A percentile compares a stretch with the other conserved stretches of the same genome.
Conservation (phyloP, 2,329 filamentous ascomycete genomes). For the Coniochaeta pulveracea region DNA sequence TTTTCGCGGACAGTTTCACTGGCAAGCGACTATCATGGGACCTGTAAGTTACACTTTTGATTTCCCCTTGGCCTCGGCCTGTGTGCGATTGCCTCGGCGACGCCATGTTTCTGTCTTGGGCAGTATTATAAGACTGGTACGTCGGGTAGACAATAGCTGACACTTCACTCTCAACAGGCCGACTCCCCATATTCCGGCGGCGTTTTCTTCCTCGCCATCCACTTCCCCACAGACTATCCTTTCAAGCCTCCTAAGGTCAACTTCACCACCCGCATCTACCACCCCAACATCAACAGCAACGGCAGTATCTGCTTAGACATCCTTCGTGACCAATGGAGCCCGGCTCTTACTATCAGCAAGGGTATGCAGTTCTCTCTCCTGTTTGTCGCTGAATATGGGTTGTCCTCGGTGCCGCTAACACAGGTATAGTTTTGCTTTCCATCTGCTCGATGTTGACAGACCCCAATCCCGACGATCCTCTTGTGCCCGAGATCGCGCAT, state of each 20-base stretch:
- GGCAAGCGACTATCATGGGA: constrained; percentile 99
- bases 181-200: constrained; percentile 97
- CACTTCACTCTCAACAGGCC: constrained; percentile 41
- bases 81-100: constrained; percentile 5
- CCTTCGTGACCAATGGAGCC: constrained; percentile 97
- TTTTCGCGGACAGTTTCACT: constrained; percentile 84
- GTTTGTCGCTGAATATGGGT: constrained; percentile 1
- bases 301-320: constrained; percentile 99
- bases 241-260: constrained; percentile 99
- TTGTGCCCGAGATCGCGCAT: constrained; percentile 97
- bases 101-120: constrained; percentile 3
- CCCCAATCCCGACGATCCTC: constrained; percentile 96
- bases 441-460: constrained; percentile 99
- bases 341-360: constrained; percentile 96
- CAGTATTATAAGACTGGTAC: no score
- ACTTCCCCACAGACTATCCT: constrained; percentile 99
- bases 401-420: constrained; percentile 1
- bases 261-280: constrained; percentile 99
- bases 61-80: constrained; percentile 4
- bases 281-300: constrained; percentile 99
- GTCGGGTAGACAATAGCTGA: background rate
- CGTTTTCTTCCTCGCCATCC: constrained; percentile 97
- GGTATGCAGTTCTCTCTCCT: constrained; percentile 40
- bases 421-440: constrained; percentile 71
- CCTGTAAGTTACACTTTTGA: constrained; percentile 56